Percentiles rank a stretch among this genome's conserved stretches.
These are phyloP conservation scores for Dictyostelium citrinum DNA, from an alignment of 78 protist species.

Conservation along the genomic window DNA sequence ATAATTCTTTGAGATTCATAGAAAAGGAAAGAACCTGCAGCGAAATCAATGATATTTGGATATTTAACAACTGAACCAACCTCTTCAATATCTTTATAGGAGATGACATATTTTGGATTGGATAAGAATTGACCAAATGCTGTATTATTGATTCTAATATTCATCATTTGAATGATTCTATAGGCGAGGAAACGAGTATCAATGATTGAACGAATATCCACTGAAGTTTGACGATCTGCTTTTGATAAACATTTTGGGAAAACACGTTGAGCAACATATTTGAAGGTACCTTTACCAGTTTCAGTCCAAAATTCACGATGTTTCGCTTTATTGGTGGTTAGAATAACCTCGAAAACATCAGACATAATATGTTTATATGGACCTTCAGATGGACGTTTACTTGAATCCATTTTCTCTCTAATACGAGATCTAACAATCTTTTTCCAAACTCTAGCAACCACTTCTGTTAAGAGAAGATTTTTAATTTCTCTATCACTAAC, in stretches of 20 bases:
- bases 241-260: conserved; percentile 49
- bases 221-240: not conserved
- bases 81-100: conserved; percentile 38
- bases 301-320: conserved; percentile 40
- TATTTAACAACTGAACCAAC: conserved; percentile 27
- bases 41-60: conserved; percentile 44
- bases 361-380: conserved; percentile 22
- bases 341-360: not conserved
- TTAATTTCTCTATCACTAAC: not conserved
- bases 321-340: not conserved
- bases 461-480: conserved; percentile 18
- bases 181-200: conserved; percentile 5
- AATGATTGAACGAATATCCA: conserved; percentile 8
- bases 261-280: conserved; percentile 18
- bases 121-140: conserved; percentile 43
- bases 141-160: conserved; percentile 8
- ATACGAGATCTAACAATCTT: conserved; percentile 12
- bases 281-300: conserved; percentile 5
- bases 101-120: conserved; percentile 32
- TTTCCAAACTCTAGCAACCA: conserved; percentile 66
- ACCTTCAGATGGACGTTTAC: conserved; percentile 37
- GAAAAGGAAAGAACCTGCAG: conserved; percentile 28
- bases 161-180: conserved; percentile 35
- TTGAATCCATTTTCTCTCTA: conserved; percentile 21
- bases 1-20: conserved; percentile 20